Evolutionary conservation across 768 basidiomycete species (phyloP), one percentile per base, ranked within the genome.

Genomic region (Trichaptum fuscoviolaceum): DNA sequence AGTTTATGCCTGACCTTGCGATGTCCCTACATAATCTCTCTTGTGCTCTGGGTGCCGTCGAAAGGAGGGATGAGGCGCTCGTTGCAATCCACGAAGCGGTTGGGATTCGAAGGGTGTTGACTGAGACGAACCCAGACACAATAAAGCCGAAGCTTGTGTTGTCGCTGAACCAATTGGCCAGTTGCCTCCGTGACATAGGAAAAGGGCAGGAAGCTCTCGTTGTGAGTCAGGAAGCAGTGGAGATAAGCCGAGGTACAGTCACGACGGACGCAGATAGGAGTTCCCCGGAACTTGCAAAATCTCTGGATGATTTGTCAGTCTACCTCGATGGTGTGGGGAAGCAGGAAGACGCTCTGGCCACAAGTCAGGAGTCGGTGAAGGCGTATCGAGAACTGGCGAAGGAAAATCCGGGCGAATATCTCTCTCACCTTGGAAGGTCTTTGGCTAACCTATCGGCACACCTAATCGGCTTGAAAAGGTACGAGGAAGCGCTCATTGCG

Each of bases 401-500:
- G 26, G 2, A 3, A 8, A 15, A 63, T 34, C 61, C 65, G 4
- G 26, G 24, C 6, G 23, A 5, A 15, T 35, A 7, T 65, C 35
- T 34, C 30, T 30, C 30, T 30, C 4, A 30, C 4, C 30, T 30
- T 30, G 30, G 4, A 30, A 30, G 2, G 8, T 30, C 30, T 30
- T 30, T 30, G 30, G 30, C 30, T 30, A 30, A 3, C 8, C 30
- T 30, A 30, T 12, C 15, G 42, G 42, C 15, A 52, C 35, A 23
- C 34, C 63, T 68, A 4, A 30, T 35, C 17, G 64, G 57, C 52
- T 9, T 63, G 9, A 58, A 60, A 24, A 35, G 57, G 20, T 7
- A 20, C 36, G 64, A 65, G 30, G 64, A 68, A 35, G 69, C 69
- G 8, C 62, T 69, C 15, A 30, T 25, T 1, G 68, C 68, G 12